Conservation (phyloP, 2,329 filamentous ascomycete genomes). For the Calcarisporium arbuscula region DNA sequence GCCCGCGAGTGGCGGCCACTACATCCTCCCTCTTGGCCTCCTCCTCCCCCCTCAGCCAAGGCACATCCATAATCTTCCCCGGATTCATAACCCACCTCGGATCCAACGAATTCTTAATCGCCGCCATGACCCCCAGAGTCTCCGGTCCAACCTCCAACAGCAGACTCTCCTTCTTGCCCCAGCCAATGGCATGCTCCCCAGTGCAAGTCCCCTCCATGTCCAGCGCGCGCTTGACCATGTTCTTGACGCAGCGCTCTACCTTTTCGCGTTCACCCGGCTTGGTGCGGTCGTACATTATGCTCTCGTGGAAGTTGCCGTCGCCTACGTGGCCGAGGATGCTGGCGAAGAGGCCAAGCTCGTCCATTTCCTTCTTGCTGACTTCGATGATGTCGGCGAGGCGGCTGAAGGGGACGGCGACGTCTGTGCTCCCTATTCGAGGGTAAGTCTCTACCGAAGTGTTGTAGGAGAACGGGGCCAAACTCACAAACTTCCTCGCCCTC, state of each 20-base stretch:
- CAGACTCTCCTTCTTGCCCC: conserved; percentile 78
- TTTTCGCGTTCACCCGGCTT: conserved; percentile 64
- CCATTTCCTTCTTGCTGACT: conserved; percentile 82
- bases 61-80: conserved; percentile 79
- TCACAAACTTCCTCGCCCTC: conserved; percentile 63
- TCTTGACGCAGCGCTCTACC: conserved; percentile 75
- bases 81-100: conserved; percentile 87
- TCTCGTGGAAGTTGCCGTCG: conserved; percentile 91
- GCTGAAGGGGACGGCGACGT: conserved; percentile 77
- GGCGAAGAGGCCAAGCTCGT: conserved; percentile 77
- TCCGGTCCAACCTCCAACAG: conserved; percentile 73
- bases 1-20: too few species aligned
- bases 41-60: conserved; percentile 23
- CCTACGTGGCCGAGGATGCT: conserved; percentile 86
- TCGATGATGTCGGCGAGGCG: conserved; percentile 70
- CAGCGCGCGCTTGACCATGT: conserved; percentile 84
- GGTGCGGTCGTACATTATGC: conserved; percentile 76
- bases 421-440: conserved; percentile 57
- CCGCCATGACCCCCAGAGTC: conserved; percentile 78
- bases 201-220: conserved; percentile 95
- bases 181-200: conserved; percentile 79
- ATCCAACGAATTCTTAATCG: conserved; percentile 76
- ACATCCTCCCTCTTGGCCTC: too few species aligned
- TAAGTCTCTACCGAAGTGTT: not conserved
- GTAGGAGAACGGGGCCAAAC: conserved; percentile 27